Evolutionary conservation across 164 flowering plant species (phyloP).

Genomic region (Tinospora cordifolia): DNA sequence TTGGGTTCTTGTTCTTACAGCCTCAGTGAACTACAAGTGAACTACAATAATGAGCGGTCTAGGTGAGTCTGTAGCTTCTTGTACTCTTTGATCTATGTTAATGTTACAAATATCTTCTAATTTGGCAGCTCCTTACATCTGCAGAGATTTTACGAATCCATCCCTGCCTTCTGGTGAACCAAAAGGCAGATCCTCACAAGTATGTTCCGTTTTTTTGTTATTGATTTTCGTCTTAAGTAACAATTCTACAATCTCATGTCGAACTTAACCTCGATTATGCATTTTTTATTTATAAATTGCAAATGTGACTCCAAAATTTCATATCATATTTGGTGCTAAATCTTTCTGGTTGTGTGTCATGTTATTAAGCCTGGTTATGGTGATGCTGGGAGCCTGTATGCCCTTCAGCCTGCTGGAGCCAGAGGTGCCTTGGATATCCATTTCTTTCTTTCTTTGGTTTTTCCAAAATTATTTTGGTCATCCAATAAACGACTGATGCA

Average conservation of each 20-base stretch:
- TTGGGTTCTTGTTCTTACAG: conserved; percentile 32
- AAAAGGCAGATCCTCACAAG: conserved; percentile 84
- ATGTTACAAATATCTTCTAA: not conserved
- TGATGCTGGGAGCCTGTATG: conserved; percentile 61
- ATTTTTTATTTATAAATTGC: not conserved
- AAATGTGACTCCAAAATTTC: not conserved
- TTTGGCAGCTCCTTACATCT: conserved; percentile 2
- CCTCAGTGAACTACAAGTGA: conserved; percentile 93
- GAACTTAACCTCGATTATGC: not conserved
- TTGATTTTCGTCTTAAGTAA: not conserved
- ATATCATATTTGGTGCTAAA: not conserved
- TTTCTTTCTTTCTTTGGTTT: not conserved
- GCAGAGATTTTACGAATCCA: conserved; percentile 74
- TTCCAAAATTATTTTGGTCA: not conserved
- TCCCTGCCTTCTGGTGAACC: conserved; percentile 75
- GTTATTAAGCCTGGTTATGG: conserved; percentile 74
- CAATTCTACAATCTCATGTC: not conserved
- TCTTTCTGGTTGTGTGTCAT: conserved; percentile 7
- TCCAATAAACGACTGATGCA: conserved; percentile 13
- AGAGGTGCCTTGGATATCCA: conserved; percentile 36
- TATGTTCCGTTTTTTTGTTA: conserved; percentile 20
- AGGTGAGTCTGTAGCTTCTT: conserved; percentile 42
- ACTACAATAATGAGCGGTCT: conserved; percentile 90
- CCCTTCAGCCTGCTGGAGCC: conserved; percentile 41
- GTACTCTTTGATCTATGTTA: not conserved